Evolutionary conservation across 73 alveolate species (phyloP).

Genomic region (Urostyla sp.): DNA sequence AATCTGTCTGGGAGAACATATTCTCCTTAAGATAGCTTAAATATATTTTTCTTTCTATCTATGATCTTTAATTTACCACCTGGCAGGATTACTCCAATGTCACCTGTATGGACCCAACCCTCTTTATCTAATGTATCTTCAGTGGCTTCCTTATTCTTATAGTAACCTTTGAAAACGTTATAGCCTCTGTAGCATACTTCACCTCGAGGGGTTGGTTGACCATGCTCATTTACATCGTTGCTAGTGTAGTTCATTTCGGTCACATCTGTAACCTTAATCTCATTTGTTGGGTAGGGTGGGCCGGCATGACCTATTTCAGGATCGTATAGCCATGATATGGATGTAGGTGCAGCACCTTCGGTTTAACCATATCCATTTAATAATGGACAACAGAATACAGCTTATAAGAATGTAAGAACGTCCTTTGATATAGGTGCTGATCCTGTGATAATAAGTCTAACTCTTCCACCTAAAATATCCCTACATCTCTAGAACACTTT

Average conservation of each 20-base stretch:
- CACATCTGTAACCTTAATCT: conserved; percentile 82
- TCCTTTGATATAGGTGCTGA: conserved; percentile 95
- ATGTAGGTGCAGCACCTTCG: conserved; percentile 89
- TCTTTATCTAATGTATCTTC: conserved; percentile 87
- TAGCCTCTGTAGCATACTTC: conserved; percentile 97
- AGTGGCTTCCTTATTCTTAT: conserved; percentile 89
- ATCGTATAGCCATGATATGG: conserved; percentile 68
- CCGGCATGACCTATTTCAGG: conserved; percentile 86
- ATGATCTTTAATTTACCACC: conserved; percentile 83
- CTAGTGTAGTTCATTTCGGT: conserved; percentile 87
- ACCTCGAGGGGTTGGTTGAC: conserved; percentile 91
- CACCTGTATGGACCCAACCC: conserved; percentile 98
- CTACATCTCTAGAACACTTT: conserved; percentile 79
- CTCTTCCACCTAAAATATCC: conserved; percentile 90
- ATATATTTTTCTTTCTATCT: conserved; percentile 93
- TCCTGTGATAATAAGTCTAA: conserved; percentile 85
- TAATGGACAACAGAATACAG: conserved; percentile 80
- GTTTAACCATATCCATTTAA: conserved; percentile 96
- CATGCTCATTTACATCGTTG: conserved; percentile 78
- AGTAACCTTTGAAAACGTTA: conserved; percentile 87
- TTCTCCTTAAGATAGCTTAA: conserved; percentile 95
- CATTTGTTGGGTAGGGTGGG: conserved; percentile 75
- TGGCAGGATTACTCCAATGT: conserved; percentile 79
- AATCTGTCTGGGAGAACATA: conserved; percentile 96
- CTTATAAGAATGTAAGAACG: conserved; percentile 81